phyloP scores from a whole-genome alignment of 2,329 filamentous ascomycete species.

The Monilinia vaccinii-corymbosi region DNA sequence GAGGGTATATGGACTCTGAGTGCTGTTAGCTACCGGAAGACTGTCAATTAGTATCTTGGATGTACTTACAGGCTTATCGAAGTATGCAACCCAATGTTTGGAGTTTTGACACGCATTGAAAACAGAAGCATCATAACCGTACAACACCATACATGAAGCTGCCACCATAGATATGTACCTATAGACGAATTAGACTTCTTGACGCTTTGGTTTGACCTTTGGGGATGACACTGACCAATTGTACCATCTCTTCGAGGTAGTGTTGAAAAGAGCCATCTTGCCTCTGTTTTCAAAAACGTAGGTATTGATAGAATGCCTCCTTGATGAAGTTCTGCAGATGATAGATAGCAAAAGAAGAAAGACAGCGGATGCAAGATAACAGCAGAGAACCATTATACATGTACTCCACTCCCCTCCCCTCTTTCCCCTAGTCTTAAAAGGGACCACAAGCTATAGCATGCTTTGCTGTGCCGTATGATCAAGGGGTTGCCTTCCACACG shows the following conservation, averaged over 20 bases:
- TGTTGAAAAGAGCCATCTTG: conserved; percentile 3
- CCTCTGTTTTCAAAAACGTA: background rate
- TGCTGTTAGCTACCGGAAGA: background rate
- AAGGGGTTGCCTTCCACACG: background rate
- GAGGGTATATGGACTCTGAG: conserved; percentile 33
- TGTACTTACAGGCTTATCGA: conserved; percentile 33
- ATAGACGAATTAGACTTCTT: background rate
- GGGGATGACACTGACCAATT: background rate
- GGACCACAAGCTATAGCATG: background rate
- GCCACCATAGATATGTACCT: conserved; percentile 63
- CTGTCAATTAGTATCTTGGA: background rate
- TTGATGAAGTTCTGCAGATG: background rate
- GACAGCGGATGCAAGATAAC: background rate
- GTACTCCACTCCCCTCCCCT: background rate
- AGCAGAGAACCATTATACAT: background rate
- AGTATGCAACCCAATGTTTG: conserved; percentile 56
- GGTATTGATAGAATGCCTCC: background rate
- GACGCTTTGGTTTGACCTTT: background rate
- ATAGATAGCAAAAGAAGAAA: background rate
- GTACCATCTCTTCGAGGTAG: conserved; percentile 6
- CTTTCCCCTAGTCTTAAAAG: background rate
- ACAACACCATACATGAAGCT: conserved; percentile 65
- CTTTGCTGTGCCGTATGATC: background rate
- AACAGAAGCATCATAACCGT: conserved; percentile 66
- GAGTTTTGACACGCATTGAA: conserved; percentile 66